Evolutionary conservation across 192 early-diverging fungal species (phyloP).

Genomic region (Coemansia sp.): DNA sequence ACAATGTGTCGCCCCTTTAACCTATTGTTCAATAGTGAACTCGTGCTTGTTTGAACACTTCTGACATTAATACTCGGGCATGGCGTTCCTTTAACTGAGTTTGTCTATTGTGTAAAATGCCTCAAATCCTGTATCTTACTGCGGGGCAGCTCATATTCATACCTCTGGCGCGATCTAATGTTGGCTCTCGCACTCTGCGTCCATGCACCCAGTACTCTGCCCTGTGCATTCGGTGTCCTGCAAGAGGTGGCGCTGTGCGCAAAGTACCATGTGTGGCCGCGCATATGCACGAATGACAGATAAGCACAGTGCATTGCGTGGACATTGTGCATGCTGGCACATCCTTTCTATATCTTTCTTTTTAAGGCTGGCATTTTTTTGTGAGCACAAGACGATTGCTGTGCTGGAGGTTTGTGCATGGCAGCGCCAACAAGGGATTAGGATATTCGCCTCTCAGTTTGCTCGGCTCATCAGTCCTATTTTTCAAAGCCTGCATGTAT

Average conservation of each 20-base stretch:
- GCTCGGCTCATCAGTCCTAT: slow-evolving; percentile 10
- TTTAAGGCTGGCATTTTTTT: neutral
- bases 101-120: neutral
- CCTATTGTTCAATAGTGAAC: neutral
- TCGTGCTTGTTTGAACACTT: neutral
- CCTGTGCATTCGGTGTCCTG: neutral
- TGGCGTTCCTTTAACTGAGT: neutral
- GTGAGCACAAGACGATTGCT: slow-evolving; percentile 3
- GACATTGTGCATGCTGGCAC: slow-evolving; percentile 2
- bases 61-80: neutral
- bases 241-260: neutral
- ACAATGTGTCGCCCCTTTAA: neutral
- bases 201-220: neutral
- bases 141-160: neutral
- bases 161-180: neutral
- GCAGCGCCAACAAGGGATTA: neutral
- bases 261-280: neutral
- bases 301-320: neutral
- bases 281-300: slow-evolving; percentile 13
- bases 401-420: slow-evolving; percentile 10
- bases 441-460: neutral
- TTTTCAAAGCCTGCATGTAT: slow-evolving; percentile 7
- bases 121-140: neutral
- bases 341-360: neutral
- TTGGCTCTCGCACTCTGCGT: neutral